Base-by-base conservation (phyloP, 179 eudicot genomes). In the Beta macrorhiza region DNA sequence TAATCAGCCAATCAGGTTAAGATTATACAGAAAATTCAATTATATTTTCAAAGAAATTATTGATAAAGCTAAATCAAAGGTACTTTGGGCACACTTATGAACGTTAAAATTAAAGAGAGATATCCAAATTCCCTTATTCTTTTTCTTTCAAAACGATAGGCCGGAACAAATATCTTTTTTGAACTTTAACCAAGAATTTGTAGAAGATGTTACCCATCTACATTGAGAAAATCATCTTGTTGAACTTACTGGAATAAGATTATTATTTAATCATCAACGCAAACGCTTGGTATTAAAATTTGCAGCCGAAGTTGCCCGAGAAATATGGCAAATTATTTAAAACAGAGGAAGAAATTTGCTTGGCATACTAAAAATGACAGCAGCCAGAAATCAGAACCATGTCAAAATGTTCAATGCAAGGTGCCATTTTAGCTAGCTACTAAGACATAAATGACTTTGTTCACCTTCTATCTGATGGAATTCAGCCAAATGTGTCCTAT, bases 391-490 rank as follows among this genome's bases (percentile, higher is more conserved):
- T 32, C 61, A 78, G 7, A 25, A 55, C 29, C 17, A 75, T 37
- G 67, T 75, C 53, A 32, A 72, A 47, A 51, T 20, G 9, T 22
- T 5, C 9, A 49, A 12, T 11, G 37, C 15, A 49, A 20, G 42
- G 22, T 51, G 37, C 51, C 55, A 17, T 57, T 11, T 58, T 44
- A 10, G 22, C 44, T 58, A 7, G 14, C 15, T 47, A 7, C 2
- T 20, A 32, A 56, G 56, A 57, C 14, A 45, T 57, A 65, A 42
- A 47, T 25, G 22, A 72, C 7, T 32, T n/a, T 15, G 44, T 4
- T 65, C 72, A 96, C 99, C 99, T 94, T 96, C 99, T 79, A 96
- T 91, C 86, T 94, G 99, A 83, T 96, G 99, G 79, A 94, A 96
- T 87, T 96, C 98, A 2, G 99, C 99, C 78, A 96, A 91, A 82